Conservation (phyloP, 306 rosid genomes). For the Quercus mongolica region DNA sequence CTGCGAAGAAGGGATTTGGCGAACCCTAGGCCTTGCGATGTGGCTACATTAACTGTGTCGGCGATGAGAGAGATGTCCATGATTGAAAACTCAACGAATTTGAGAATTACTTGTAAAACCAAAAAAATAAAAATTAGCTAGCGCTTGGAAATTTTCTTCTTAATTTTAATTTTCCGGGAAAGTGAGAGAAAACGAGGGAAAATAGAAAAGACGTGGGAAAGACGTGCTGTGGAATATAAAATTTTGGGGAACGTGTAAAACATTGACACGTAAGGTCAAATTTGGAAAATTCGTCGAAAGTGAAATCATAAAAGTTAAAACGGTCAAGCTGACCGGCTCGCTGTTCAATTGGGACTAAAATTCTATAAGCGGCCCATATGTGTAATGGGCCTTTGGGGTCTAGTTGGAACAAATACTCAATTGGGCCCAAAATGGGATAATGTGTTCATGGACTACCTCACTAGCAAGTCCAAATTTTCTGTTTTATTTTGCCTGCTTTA, state of each 20-base stretch:
- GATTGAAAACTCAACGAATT: background rate
- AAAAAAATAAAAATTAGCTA: background rate
- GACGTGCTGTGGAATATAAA: background rate
- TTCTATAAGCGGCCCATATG: too few species aligned
- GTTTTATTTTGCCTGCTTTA: accelerated
- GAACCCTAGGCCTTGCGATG: constrained; percentile 49
- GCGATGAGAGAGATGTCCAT: constrained; percentile 51
- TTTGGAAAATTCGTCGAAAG: background rate
- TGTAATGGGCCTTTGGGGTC: too few species aligned
- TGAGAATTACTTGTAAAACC: background rate
- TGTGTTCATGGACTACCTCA: too few species aligned
- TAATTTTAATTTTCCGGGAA: constrained; percentile 8
- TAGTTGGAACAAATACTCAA: too few species aligned
- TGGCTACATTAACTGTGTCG: constrained; percentile 43
- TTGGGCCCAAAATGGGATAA: too few species aligned
- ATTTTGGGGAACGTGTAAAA: background rate
- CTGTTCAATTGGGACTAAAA: too few species aligned
- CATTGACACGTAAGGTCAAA: background rate
- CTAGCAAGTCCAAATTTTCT: accelerated
- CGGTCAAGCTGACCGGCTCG: too few species aligned
- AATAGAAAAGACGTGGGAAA: background rate
- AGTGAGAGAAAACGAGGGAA: background rate
- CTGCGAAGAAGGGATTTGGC: constrained; percentile 45
- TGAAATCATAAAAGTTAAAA: background rate
- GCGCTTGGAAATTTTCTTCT: background rate